Conservation (phyloP, 331 rosid species). For the Prunus yedoensis region DNA sequence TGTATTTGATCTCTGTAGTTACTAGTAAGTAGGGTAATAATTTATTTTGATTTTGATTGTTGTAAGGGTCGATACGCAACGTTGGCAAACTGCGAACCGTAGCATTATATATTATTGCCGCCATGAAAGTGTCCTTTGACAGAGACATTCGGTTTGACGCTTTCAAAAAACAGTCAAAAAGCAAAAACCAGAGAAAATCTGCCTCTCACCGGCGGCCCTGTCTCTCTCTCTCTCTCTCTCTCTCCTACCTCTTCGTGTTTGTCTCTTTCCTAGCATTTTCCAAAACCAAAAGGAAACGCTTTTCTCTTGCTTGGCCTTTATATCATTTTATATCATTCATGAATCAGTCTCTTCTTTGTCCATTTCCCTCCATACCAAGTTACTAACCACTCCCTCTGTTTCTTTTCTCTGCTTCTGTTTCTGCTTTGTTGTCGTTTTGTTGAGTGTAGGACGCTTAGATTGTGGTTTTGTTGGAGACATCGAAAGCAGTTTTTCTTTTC, state of each 20-base stretch:
- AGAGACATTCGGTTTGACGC: background rate
- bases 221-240: background rate
- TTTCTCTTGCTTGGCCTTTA: background rate
- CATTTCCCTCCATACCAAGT: constrained; percentile 9
- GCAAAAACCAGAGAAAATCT: background rate
- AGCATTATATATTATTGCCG: background rate
- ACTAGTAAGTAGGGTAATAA: no score
- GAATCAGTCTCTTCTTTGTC: background rate
- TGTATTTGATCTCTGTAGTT: no score
- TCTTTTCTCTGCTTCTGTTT: background rate
- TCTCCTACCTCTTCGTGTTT: background rate
- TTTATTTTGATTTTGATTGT: no score
- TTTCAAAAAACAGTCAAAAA: background rate
- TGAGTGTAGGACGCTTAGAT: background rate
- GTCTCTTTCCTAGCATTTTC: background rate
- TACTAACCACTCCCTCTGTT: background rate
- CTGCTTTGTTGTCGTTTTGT: background rate
- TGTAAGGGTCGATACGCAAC: no score
- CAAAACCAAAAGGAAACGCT: background rate
- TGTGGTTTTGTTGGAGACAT: background rate
- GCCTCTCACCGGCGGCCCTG: background rate
- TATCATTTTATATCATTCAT: no score
- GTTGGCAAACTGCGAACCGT: background rate
- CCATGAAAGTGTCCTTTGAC: background rate
- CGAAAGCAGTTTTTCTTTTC: background rate